Conservation (phyloP, 257 asterid species). For the Nicotiana noctiflora region DNA sequence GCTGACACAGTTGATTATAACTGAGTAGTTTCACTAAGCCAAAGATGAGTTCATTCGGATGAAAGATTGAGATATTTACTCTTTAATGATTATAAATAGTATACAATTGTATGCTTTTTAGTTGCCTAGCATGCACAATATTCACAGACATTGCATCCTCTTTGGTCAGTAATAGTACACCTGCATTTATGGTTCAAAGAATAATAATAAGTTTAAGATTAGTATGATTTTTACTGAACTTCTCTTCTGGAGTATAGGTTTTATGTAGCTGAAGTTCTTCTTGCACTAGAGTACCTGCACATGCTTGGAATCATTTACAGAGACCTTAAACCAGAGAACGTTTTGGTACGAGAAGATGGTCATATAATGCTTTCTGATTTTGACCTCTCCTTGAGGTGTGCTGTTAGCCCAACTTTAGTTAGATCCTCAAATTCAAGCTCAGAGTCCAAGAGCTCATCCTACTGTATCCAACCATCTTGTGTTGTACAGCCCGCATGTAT, state of each 20-base stretch:
- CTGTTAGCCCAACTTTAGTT: conserved; percentile 53
- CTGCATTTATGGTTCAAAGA: not conserved
- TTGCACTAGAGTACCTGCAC: conserved; percentile 56
- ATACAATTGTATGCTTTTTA: no score
- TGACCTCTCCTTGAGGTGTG: conserved; percentile 55
- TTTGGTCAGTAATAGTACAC: not conserved
- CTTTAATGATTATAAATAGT: not conserved
- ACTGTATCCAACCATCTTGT: conserved; percentile 50
- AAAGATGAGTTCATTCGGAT: not conserved
- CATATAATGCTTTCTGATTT: conserved; percentile 70
- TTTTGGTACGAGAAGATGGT: conserved; percentile 58
- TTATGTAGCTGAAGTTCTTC: conserved; percentile 65
- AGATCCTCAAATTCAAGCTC: conserved; percentile 31
- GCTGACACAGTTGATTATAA: not conserved
- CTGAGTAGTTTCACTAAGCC: not conserved
- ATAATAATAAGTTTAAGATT: not conserved
- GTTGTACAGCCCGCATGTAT: conserved; percentile 46
- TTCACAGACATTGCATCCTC: not conserved
- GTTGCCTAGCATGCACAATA: not conserved
- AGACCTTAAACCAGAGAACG: conserved; percentile 64
- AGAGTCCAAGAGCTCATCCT: conserved; percentile 38
- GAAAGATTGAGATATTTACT: not conserved
- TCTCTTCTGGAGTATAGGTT: conserved; percentile 28
- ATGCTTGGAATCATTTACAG: conserved; percentile 66
- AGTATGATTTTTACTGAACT: not conserved